Evolutionary conservation across 768 basidiomycete genomes (phyloP), one percentile per base, ranked within the genome.

Genomic region (Trametes cubensis): DNA sequence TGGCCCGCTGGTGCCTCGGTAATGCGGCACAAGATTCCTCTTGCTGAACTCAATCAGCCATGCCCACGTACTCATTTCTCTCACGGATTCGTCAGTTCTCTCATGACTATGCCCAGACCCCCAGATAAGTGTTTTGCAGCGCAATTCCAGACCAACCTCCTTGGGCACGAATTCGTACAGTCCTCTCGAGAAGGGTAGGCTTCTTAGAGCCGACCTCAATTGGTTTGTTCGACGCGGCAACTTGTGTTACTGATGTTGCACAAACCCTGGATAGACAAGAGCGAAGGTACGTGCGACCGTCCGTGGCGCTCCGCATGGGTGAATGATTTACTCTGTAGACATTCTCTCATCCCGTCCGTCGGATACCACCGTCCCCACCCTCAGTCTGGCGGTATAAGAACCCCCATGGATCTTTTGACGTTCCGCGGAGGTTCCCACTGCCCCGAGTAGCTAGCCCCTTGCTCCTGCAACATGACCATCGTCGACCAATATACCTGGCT

Each of bases 401-500:
- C 45, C 45, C 2, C 23, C 3, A 49, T 30, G 20, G n/a, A 15
- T 14, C 17, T 18, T 26, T 8, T 23, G 45, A 17, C 45, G 18
- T 46, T 8, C 45, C 20, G 20, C 45, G 23, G 20, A 20, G 21
- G 20, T 46, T 46, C 42, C n/a, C 45, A 46, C 30, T 30, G 11
- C 44, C 40, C 51, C 10, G 13, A 14, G 26, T 28, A 18, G 14
- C 20, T 14, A 8, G 4, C n/a, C n/a, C 18, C 4, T 20, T 48
- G 6, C 15, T 11, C 11, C 40, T 15, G 28, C 25, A 51, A 25
- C 28, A 56, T 56, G 55, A 18, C 55, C 5, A 17, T 34, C 28
- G 23, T 23, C n/a, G 25, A 46, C 46, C 49, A 51, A 28, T 34
- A 59, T 15, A 51, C 58, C 26, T 59, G 58, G 58, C 49, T 59